A percentile compares a stretch with the other conserved stretches of the same genome.
Evolutionary conservation across 192 early-diverging fungal genomes (phyloP).

Genomic region (Umbelopsis vinacea): DNA sequence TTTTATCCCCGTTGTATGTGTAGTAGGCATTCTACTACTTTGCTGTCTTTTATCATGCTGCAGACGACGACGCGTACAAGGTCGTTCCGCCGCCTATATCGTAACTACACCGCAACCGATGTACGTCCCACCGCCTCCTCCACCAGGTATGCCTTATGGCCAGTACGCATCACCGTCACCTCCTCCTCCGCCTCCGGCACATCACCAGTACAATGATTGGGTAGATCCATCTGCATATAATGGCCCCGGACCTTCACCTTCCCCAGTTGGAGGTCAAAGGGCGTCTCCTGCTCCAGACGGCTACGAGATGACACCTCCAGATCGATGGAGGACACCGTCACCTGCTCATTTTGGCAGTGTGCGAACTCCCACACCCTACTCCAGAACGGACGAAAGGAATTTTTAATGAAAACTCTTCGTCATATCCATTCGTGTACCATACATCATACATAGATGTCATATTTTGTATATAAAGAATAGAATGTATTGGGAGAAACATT

Average conservation of each 20-base stretch:
- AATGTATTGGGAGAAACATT: slow-evolving; percentile 4
- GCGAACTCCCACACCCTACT: slow-evolving; percentile 12
- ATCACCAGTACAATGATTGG: not conserved
- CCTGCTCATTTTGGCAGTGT: not conserved
- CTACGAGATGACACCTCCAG: not conserved
- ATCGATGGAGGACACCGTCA: slow-evolving; percentile 4
- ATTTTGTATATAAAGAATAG: slow-evolving; percentile 20
- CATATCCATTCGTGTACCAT: not conserved
- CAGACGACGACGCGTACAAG: not conserved
- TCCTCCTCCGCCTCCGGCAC: not conserved
- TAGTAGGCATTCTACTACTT: slow-evolving; percentile 39
- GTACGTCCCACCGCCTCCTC: slow-evolving; percentile 1
- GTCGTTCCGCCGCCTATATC: not conserved
- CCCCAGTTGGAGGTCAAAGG: not conserved
- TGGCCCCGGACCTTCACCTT: not conserved
- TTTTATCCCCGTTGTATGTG: slow-evolving; percentile 39
- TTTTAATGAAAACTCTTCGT: not conserved
- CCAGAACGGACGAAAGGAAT: not conserved
- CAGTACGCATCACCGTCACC: not conserved
- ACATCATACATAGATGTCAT: not conserved
- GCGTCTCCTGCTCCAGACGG: not conserved
- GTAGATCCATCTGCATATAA: slow-evolving; percentile 13
- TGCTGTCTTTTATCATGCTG: slow-evolving; percentile 5
- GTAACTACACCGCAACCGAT: not conserved
- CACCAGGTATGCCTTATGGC: not conserved